Conservation (phyloP, 371 early-diverging fungal species). For the Apophysomyces ossiformis region DNA sequence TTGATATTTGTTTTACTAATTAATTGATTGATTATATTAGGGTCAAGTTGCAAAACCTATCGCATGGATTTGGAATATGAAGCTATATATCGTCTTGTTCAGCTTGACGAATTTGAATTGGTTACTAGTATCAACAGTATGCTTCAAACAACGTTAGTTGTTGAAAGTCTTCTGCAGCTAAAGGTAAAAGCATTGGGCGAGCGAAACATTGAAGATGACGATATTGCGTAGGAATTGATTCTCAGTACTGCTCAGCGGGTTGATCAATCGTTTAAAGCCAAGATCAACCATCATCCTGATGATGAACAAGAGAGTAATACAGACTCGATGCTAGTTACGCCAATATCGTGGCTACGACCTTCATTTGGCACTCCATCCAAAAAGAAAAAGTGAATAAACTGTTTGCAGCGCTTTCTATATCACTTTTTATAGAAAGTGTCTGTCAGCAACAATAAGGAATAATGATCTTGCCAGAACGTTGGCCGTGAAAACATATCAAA, state of each 20-base stretch:
- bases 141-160: neutral
- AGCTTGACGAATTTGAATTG: neutral
- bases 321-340: neutral
- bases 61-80: neutral
- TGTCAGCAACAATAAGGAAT: neutral
- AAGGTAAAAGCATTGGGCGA: conserved; percentile 4
- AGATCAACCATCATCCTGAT: neutral
- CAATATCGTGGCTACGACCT: neutral
- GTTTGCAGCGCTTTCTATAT: neutral
- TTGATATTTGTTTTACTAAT: neutral
- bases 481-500: no score
- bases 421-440: neutral
- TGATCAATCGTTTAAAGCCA: neutral
- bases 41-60: neutral
- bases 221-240: neutral
- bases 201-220: neutral
- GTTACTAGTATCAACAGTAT: neutral
- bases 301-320: neutral
- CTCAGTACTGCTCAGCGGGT: neutral
- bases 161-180: conserved; percentile 2
- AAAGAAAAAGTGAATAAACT: neutral
- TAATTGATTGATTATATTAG: neutral
- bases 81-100: conserved; percentile 1
- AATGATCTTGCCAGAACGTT: no score
- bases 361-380: neutral